Evolutionary conservation across 257 asterid species (phyloP), one percentile per base, ranked within the genome.

Genomic region (Penstemon eatonii): DNA sequence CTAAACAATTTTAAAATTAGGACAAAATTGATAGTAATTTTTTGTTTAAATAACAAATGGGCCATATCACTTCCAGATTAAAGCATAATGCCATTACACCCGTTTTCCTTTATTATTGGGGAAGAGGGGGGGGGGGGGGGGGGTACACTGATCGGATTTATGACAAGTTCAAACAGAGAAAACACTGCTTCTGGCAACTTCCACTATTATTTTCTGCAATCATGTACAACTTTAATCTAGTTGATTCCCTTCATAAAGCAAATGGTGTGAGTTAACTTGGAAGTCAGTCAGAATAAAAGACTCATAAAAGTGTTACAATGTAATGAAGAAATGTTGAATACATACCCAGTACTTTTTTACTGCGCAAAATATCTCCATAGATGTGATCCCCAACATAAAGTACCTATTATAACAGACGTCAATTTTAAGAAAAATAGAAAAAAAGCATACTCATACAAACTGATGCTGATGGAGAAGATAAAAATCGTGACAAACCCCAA

Each of bases 321-420:
- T 41, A 64, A 52, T 1, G 59, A 45, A 68, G 7, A 57, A n/a
- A 59, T 52, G 6, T 36, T 43, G 53, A 69, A 66, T 60, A 63
- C 81, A 65, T 89, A 94, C 99, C 99, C 59, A 89, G 82, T 78
- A 85, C 88, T 75, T 94, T 91, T 85, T 94, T 94, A 73, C 99
- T 94, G 72, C 96, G 92, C 75, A 94, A 82, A 72, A 94, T 94
- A 79, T 94, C 99, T 56, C 99, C 99, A 76, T 94, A 91, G 66
- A 94, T 94, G 84, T 94, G 96, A 85, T 94, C 99, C 49, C 99
- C 99, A 75, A 91, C 96, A 38, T 94, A 94, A 75, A 94, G 99
- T 19, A 94, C 97, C 99, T 94, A 78, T 56, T 56, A 56, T 10
- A 40, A 25, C 33, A 78, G 25, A 78, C 63, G 73, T 63, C 33